Base-by-base conservation (phyloP, 139 green algal species). In the Desmodesmus armatus region DNA sequence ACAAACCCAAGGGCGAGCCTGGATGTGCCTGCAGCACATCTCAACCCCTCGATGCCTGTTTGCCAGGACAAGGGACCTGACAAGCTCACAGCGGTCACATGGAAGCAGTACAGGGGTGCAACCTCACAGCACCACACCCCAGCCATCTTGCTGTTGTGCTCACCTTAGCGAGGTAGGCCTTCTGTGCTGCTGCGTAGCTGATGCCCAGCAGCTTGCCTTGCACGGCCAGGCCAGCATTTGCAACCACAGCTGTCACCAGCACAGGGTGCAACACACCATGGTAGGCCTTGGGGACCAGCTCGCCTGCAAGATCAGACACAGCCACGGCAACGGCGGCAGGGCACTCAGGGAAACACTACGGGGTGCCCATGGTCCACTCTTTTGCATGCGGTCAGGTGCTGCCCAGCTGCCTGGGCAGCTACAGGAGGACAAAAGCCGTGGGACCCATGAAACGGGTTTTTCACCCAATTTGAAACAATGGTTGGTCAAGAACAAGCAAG, bases 261-360 rank as follows among this genome's bases (percentile, higher is more conserved):
- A 97, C 89, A 0, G 94, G 94, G 78, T 97, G 94, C 37, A 96
- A 73, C 11, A 94, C 58, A 13, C 58, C 58, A 71, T 92, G 88
- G 44, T 91, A 71, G 0, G 19, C 58, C 82, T 89, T 88, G 43
- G 90, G 91, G 40, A 94, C 83, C 25, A 80, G 82, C 77, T 90
- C 71, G 47, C 67, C 80, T 82, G 49, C 73, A 49, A 33, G 3
- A n/a, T n/a, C n/a, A n/a, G 25, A 33, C 6, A 31, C 53, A 63
- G 6, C 5, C 5, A 15, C 53, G 33, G 58, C 58, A 67, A 9
- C 25, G 33, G 58, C 58, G 33, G 58, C 58, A 67, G 58, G n/a
- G n/a, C n/a, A n/a, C n/a, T n/a, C n/a, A n/a, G n/a, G n/a, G n/a
- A n/a, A n/a, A n/a, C n/a, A n/a, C n/a, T n/a, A n/a, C n/a, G n/a